Percentiles rank a stretch among this genome's conserved stretches.
These are phyloP conservation scores for Orbilia oligospora DNA, from an alignment of 2,329 filamentous ascomycete species.

Conservation along the genomic window DNA sequence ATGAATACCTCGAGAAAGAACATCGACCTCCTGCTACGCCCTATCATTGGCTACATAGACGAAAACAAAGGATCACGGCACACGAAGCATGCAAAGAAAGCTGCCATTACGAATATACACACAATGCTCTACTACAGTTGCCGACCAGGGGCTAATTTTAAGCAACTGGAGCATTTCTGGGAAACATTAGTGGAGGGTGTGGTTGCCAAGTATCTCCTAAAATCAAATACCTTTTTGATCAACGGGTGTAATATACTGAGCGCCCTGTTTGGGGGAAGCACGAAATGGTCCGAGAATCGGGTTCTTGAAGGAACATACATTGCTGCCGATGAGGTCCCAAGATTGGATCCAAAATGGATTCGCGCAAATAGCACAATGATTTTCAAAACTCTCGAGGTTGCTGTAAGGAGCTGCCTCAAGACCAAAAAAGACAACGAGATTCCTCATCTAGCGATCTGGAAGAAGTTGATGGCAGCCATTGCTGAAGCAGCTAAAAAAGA, in stretches of 20 bases:
- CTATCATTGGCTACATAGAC: constrained; percentile 78
- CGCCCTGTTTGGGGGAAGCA: constrained; percentile 77
- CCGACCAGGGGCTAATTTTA: constrained; percentile 76
- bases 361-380: constrained; percentile 78
- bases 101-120: constrained; percentile 79
- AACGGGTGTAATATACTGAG: constrained; percentile 79
- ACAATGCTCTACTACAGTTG: constrained; percentile 87
- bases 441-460: constrained; percentile 74
- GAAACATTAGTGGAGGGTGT: constrained; percentile 79
- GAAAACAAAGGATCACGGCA: constrained; percentile 73
- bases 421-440: constrained; percentile 69
- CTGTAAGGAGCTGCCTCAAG: constrained; percentile 71
- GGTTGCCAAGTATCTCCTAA: constrained; percentile 73
- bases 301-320: constrained; percentile 74
- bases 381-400: constrained; percentile 74
- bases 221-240: constrained; percentile 71
- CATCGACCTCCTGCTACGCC: constrained; percentile 77
- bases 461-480: constrained; percentile 75
- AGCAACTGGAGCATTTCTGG: constrained; percentile 84
- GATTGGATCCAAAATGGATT: constrained; percentile 88
- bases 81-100: constrained; percentile 73
- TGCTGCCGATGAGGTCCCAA: constrained; percentile 81
- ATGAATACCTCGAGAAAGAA: constrained; percentile 72
- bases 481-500: constrained; percentile 81
- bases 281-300: constrained; percentile 81